Conservation (phyloP, 2,329 filamentous ascomycete genomes). For the Ascochyta rabiei region DNA sequence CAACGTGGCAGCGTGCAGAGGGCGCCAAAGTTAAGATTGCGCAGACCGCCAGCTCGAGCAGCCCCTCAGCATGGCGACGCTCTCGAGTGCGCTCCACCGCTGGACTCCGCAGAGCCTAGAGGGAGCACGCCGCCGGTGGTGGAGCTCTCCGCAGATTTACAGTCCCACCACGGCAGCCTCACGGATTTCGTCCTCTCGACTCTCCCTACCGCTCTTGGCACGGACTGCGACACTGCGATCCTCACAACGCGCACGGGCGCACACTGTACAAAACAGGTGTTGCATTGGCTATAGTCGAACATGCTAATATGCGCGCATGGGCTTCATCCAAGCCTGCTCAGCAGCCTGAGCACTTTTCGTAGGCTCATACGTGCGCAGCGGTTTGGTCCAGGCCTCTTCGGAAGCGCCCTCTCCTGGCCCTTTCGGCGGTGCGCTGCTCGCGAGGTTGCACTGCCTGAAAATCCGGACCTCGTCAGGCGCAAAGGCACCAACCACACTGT, state of each 20-base stretch:
- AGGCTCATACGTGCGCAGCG: constrained; percentile 15
- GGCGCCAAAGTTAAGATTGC: constrained; percentile 19
- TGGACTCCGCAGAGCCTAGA: not conserved
- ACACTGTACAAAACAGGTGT: constrained; percentile 6
- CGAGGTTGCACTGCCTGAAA: constrained; percentile 81
- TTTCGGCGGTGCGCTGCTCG: constrained; percentile 64
- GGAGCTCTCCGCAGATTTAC: constrained; percentile 12
- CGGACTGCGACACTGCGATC: constrained; percentile 6
- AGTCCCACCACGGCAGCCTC: constrained; percentile 15
- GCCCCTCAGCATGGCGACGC: constrained; percentile 4
- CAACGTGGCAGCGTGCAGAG: constrained; percentile 33
- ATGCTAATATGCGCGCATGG: constrained; percentile 18
- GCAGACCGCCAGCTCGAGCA: constrained; percentile 8
- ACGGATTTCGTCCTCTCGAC: constrained; percentile 5
- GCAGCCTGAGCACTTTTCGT: constrained; percentile 3
- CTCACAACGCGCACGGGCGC: constrained; percentile 9
- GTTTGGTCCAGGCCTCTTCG: constrained; percentile 10
- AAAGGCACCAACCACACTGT: constrained; percentile 78
- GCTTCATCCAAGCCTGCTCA: constrained; percentile 18
- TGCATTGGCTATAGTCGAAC: constrained; percentile 2
- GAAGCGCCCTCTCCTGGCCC: constrained; percentile 42
- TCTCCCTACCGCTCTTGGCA: constrained; percentile 5
- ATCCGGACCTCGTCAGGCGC: constrained; percentile 73
- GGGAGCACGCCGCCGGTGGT: not conserved
- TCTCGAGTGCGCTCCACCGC: not conserved